phyloP scores from a whole-genome alignment of 192 early-diverging fungal genomes.

The Lobosporangium transversale region DNA sequence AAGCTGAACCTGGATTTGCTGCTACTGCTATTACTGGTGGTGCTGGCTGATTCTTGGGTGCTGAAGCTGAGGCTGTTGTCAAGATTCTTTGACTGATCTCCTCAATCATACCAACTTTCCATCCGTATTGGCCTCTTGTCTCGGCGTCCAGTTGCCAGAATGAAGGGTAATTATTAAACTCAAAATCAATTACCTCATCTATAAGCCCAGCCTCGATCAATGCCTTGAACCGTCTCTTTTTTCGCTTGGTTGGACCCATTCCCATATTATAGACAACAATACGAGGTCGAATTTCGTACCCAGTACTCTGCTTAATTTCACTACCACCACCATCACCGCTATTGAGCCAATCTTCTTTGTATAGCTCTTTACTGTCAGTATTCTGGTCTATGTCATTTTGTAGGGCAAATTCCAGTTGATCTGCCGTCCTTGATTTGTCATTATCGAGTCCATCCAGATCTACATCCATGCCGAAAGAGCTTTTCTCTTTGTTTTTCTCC shows the following conservation, averaged over 20 bases:
- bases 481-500: background rate
- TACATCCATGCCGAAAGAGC: background rate
- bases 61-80: too few species aligned
- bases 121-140: slow-evolving; percentile 63
- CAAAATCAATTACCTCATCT: slow-evolving; percentile 48
- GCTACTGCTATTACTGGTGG: too few species aligned
- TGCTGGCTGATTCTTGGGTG: background rate
- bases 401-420: background rate
- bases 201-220: slow-evolving; percentile 49
- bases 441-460: background rate
- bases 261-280: slow-evolving; percentile 62
- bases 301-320: too few species aligned
- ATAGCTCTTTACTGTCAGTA: background rate
- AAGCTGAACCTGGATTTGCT: too few species aligned
- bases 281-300: slow-evolving; percentile 39
- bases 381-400: background rate
- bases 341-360: too few species aligned
- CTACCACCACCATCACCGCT: too few species aligned
- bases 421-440: background rate
- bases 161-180: slow-evolving; percentile 53
- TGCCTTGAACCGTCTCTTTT: slow-evolving; percentile 33
- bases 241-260: slow-evolving; percentile 46
- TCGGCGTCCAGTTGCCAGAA: slow-evolving; percentile 57
- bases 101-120: slow-evolving; percentile 61
- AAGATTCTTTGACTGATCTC: slow-evolving; percentile 41